phyloP scores from a whole-genome alignment of 768 basidiomycete genomes.

The Agrocybe pediades region DNA sequence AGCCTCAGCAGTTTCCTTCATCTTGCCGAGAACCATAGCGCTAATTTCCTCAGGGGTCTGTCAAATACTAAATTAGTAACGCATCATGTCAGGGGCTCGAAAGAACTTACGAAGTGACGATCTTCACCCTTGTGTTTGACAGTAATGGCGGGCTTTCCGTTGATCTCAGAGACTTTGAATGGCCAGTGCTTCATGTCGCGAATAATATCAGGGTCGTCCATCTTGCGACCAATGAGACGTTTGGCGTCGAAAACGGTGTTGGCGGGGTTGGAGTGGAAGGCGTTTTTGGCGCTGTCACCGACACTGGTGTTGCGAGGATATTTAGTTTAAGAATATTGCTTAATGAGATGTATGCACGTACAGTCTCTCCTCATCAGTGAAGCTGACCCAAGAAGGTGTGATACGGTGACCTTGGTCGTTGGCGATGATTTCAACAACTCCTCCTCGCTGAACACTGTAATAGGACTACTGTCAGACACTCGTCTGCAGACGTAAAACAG shows the following conservation, averaged over 20 bases:
- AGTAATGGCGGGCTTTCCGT: conserved; percentile 77
- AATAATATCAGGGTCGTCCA: conserved; percentile 78
- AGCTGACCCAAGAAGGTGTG: conserved; percentile 86
- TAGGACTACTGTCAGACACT: neutral
- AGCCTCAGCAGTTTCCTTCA: conserved; percentile 99
- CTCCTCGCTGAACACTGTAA: conserved; percentile 76
- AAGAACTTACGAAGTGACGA: conserved; percentile 75
- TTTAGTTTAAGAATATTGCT: neutral
- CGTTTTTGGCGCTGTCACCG: conserved; percentile 97
- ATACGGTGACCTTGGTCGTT: conserved; percentile 91
- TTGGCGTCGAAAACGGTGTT: conserved; percentile 99
- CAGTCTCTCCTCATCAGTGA: conserved; percentile 80
- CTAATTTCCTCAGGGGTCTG: conserved; percentile 93
- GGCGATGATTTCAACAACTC: conserved; percentile 87
- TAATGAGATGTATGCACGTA: conserved; percentile 25
- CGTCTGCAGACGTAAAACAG: neutral
- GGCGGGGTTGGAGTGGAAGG: conserved; percentile 84
- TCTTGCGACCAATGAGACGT: conserved; percentile 88
- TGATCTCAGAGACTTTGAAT: conserved; percentile 78
- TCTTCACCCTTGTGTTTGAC: conserved; percentile 79
- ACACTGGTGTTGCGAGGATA: conserved; percentile 48
- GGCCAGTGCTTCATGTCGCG: conserved; percentile 92
- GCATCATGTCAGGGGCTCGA: neutral
- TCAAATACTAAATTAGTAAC: conserved; percentile 1
- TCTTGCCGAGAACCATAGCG: conserved; percentile 94